Evolutionary conservation across 1,284 basidiomycete species (phyloP).

Genomic region (Fomes fomentarius): DNA sequence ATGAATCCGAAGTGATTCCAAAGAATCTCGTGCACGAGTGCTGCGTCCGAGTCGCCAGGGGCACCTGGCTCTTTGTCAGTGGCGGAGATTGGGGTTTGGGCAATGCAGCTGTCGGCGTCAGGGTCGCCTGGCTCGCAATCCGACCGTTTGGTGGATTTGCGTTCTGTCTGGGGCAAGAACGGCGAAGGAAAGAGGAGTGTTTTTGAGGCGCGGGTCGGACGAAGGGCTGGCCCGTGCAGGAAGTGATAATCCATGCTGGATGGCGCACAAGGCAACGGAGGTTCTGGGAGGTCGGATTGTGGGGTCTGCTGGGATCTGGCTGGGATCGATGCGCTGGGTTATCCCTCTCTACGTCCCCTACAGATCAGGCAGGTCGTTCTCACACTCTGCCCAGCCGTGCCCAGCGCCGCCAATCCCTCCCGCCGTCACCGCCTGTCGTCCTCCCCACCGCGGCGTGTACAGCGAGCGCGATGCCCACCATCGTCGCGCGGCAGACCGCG

Average conservation of each 20-base stretch:
- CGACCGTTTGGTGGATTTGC: background rate
- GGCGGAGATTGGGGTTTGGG: background rate
- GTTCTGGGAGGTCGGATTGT: no score
- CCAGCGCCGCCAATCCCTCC: no score
- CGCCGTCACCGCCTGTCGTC: background rate
- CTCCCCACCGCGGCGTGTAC: background rate
- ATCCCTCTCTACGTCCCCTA: background rate
- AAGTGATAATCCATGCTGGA: slow-evolving; percentile 1
- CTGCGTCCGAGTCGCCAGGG: slow-evolving; percentile 8
- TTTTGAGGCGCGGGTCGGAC: background rate
- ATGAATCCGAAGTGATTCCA: slow-evolving; percentile 25
- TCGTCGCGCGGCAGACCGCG: background rate
- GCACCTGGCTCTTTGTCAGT: background rate
- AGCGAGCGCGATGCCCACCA: background rate
- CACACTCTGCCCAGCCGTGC: slow-evolving; percentile 9
- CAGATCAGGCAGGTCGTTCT: slow-evolving; percentile 22
- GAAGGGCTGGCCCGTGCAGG: background rate
- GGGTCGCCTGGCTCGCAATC: background rate
- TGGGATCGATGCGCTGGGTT: slow-evolving; percentile 10
- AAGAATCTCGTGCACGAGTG: slow-evolving; percentile 18
- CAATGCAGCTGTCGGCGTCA: background rate
- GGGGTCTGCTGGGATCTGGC: background rate
- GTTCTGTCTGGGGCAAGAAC: background rate
- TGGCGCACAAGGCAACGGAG: background rate
- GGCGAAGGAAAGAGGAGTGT: background rate